Conservation (phyloP, 495 filamentous ascomycete genomes). For the Daldinia bambusicola region DNA sequence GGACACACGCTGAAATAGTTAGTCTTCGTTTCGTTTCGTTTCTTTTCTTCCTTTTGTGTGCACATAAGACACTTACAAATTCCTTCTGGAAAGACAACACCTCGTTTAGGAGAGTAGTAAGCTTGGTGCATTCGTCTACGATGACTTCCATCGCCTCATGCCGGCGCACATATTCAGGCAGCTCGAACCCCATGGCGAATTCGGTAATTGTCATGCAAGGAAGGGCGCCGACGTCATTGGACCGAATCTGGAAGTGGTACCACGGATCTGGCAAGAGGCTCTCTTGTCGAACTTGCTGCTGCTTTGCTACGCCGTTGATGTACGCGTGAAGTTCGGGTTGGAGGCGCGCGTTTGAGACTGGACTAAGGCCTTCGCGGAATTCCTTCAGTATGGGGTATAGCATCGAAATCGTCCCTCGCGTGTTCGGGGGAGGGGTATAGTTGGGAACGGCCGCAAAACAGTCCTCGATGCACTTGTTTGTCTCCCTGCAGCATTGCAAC, state of each 20-base stretch:
- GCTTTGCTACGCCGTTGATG: constrained; percentile 39
- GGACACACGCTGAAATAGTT: constrained; percentile 30
- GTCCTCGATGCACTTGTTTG: constrained; percentile 42
- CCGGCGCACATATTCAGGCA: constrained; percentile 39
- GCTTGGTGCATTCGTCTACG: constrained; percentile 40
- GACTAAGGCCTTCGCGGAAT: constrained; percentile 35
- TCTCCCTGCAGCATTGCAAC: constrained; percentile 35
- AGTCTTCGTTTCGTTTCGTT: too few species aligned
- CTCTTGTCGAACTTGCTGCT: constrained; percentile 43
- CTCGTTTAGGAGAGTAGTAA: constrained; percentile 45
- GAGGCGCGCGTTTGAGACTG: constrained; percentile 33
- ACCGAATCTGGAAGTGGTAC: constrained; percentile 46
- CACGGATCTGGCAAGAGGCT: constrained; percentile 44
- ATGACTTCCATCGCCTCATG: constrained; percentile 45
- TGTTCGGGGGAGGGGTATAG: constrained; percentile 39
- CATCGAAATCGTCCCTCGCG: constrained; percentile 39
- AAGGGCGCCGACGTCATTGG: constrained; percentile 43
- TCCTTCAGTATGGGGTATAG: constrained; percentile 44
- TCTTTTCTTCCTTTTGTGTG: constrained; percentile 4
- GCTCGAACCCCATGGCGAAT: constrained; percentile 47
- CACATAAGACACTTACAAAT: constrained; percentile 47
- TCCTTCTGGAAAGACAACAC: constrained; percentile 47
- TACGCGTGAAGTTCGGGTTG: constrained; percentile 45
- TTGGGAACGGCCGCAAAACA: constrained; percentile 42
- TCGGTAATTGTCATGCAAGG: constrained; percentile 47